Evolutionary conservation across 2,329 filamentous ascomycete species (phyloP).

Genomic region (Fusarium transvaalense): DNA sequence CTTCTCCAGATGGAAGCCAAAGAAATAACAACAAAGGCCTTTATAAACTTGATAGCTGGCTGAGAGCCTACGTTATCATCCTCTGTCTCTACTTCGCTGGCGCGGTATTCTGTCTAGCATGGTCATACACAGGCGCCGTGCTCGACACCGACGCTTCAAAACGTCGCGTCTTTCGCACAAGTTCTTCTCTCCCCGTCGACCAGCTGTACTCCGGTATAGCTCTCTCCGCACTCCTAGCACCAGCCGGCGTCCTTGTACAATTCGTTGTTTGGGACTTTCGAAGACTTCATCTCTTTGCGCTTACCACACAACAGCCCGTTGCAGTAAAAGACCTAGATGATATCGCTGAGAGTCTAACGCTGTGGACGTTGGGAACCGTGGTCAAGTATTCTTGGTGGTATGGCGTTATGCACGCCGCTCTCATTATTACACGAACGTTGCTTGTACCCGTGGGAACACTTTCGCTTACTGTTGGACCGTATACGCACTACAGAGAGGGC

Average conservation of each 20-base stretch:
- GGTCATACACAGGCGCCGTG: conserved; percentile 38
- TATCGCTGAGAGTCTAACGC: conserved; percentile 36
- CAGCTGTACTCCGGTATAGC: conserved; percentile 41
- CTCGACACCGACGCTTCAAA: conserved; percentile 39
- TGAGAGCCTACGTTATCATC: conserved; percentile 35
- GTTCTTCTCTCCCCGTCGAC: conserved; percentile 18
- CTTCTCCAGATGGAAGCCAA: not conserved
- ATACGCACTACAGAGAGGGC: conserved; percentile 16
- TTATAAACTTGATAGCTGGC: conserved; percentile 34
- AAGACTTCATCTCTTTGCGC: conserved; percentile 36
- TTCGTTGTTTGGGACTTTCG: conserved; percentile 40
- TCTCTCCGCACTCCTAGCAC: conserved; percentile 26
- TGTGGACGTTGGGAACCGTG: conserved; percentile 30
- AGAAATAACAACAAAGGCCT: conserved; percentile 11
- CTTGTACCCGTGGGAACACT: conserved; percentile 38
- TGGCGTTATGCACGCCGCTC: conserved; percentile 35
- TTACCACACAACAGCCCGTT: conserved; percentile 30
- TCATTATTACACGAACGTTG: conserved; percentile 32
- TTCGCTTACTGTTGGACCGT: conserved; percentile 34
- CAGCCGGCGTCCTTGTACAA: conserved; percentile 28
- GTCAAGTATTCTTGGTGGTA: conserved; percentile 43
- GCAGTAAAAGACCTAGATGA: conserved; percentile 34
- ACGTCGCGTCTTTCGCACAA: conserved; percentile 38
- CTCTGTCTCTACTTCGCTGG: conserved; percentile 23
- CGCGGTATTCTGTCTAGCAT: conserved; percentile 15